Evolutionary conservation across 441 rosid genomes (phyloP).

Genomic region (Biscutella laevigata): DNA sequence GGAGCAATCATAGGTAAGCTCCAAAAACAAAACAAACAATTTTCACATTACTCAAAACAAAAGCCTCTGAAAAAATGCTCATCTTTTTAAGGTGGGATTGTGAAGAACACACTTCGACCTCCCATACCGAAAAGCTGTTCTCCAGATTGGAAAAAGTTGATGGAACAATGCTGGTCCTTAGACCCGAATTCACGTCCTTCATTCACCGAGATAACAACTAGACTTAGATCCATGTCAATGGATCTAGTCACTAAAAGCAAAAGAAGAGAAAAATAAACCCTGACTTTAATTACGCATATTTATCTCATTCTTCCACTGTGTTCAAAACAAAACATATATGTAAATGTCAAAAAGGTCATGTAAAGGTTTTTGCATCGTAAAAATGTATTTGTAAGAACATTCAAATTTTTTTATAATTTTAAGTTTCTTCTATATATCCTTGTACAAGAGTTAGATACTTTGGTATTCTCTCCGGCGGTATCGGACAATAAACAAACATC

Average conservation of each 20-base stretch:
- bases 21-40: conserved; percentile 6
- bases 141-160: conserved; percentile 54
- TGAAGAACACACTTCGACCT: conserved; percentile 72
- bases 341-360: neutral
- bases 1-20: conserved; percentile 85
- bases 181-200: conserved; percentile 64
- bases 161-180: conserved; percentile 74
- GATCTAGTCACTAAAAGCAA: conserved; percentile 31
- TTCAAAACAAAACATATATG: neutral
- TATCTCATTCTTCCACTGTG: conserved; percentile 6
- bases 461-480: conserved; percentile 70
- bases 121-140: conserved; percentile 49
- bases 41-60: conserved; percentile 6
- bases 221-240: conserved; percentile 45
- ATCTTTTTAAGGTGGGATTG: conserved; percentile 48
- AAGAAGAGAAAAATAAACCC: conserved; percentile 25
- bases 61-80: neutral
- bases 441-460: conserved; percentile 66
- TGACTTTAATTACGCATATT: neutral
- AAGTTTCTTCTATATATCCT: conserved; percentile 35
- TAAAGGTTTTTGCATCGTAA: neutral
- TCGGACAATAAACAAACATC: conserved; percentile 55
- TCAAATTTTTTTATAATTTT: too few species aligned
- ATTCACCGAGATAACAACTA: conserved; percentile 51
- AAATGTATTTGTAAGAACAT: too few species aligned